Base-by-base conservation (phyloP, 306 rosid species). In the Abrus pulchellus region DNA sequence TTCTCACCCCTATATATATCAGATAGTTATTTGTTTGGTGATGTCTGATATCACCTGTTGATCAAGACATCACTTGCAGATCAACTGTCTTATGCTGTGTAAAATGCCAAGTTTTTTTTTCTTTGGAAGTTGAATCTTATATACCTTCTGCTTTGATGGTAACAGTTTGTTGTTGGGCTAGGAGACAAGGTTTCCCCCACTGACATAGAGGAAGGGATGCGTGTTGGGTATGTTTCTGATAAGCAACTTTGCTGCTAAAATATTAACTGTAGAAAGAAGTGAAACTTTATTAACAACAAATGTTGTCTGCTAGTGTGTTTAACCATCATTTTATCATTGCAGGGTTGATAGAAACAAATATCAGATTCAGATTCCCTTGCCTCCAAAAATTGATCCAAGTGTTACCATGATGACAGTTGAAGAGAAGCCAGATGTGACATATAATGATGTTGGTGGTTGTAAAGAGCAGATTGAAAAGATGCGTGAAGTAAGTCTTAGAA, bases 141-240 rank as follows among this genome's bases (percentile, higher is more conserved):
- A 65, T 82, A 29, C 54, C 74, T 38, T 79, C 9, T 75, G n/a
- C 73, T 71, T 82, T 82, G 56, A 44, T 41, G 75, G 56, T 72
- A 75, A 68, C 93, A 96, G 99, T 96, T 96, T 89, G 99, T 96
- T 77, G 99, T 96, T 65, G 99, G 99, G 69, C 88, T 96, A 12
- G 99, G 99, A 77, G 99, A 96, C 84, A 96, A 96, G 87, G 98
- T 96, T 83, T 96, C 99, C 68, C 99, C 99, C 44, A 96, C 99
- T 10, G 99, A 96, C 81, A 96, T 96, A 59, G 99, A 96, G 84
- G 99, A 96, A 85, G 99, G 99, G 69, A 96, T 96, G 99, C 98
- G 99, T 57, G 99, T 96, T 57, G 99, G 99, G 99, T 95, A 90
- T 72, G 94, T 83, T 49, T 53, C 73, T 40, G n/a, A n/a, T 80